A percentile compares a stretch with the other conserved stretches of the same genome.
These are phyloP conservation scores for Suillus placidus DNA, from an alignment of 768 basidiomycete species.

Conservation along the genomic window DNA sequence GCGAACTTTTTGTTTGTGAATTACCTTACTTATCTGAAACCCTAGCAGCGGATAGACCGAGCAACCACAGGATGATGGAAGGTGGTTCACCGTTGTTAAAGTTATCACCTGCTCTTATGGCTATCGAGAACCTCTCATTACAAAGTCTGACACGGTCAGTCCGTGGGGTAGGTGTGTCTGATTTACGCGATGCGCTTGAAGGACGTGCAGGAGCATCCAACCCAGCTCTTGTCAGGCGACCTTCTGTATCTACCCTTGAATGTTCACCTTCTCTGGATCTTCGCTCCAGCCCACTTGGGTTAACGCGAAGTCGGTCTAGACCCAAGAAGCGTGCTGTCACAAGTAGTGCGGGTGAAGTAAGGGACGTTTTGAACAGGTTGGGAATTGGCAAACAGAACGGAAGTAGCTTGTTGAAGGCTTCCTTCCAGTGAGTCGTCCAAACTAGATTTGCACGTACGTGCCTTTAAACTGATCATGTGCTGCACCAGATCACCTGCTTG, in stretches of 20 bases:
- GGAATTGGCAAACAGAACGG: conserved; percentile 75
- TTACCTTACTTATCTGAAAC: conserved; percentile 6
- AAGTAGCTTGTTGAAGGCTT: conserved; percentile 67
- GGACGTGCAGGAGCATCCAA: conserved; percentile 85
- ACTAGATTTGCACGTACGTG: conserved; percentile 5
- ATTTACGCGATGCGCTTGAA: conserved; percentile 87
- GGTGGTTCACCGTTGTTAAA: conserved; percentile 75
- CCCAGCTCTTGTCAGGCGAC: conserved; percentile 63
- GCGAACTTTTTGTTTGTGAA: conserved; percentile 14
- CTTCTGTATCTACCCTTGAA: conserved; percentile 79
- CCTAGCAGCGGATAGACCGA: conserved; percentile 58
- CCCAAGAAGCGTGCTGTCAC: conserved; percentile 54
- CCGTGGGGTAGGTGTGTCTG: conserved; percentile 82
- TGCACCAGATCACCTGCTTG: conserved; percentile 4
- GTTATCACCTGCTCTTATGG: conserved; percentile 86
- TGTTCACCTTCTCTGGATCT: conserved; percentile 55
- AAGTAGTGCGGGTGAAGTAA: conserved; percentile 68
- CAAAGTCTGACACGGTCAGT: conserved; percentile 81
- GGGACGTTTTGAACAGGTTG: conserved; percentile 80
- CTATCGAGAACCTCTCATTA: conserved; percentile 86
- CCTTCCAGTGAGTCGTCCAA: conserved; percentile 50
- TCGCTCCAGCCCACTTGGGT: conserved; percentile 42
- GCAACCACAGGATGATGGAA: conserved; percentile 65
- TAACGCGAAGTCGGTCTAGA: conserved; percentile 58
- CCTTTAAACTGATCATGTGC: conserved; percentile 7